These are phyloP conservation scores for Blepharisma japonicum DNA, from an alignment of 73 alveolate genomes.

Conservation along the genomic window DNA sequence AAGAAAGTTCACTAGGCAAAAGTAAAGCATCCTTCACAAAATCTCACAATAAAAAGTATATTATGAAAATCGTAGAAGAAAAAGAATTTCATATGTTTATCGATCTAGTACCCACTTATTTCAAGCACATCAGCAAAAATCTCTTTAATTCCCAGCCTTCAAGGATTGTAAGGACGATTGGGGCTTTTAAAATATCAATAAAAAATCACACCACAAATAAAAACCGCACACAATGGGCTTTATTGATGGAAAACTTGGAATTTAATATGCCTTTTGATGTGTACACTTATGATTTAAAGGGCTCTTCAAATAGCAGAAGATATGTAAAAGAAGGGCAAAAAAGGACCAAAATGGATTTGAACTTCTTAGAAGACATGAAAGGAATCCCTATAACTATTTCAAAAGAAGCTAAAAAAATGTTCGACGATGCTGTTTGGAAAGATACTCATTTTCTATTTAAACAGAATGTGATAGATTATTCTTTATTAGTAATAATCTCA, in stretches of 20 bases:
- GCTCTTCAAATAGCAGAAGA: conserved; percentile 18
- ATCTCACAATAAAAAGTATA: conserved; percentile 28
- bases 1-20: conserved; percentile 35
- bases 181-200: neutral
- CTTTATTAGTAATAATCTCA: conserved; percentile 56
- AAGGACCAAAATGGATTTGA: conserved; percentile 26
- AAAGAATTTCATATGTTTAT: conserved; percentile 50
- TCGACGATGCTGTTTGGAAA: conserved; percentile 46
- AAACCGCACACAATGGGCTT: neutral
- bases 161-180: neutral
- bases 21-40: conserved; percentile 39
- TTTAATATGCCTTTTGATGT: conserved; percentile 12
- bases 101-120: conserved; percentile 44
- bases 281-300: conserved; percentile 22
- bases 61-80: conserved; percentile 46
- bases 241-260: neutral
- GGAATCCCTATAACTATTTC: conserved; percentile 13
- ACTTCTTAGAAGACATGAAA: conserved; percentile 15
- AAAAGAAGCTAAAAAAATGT: conserved; percentile 20
- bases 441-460: conserved; percentile 72
- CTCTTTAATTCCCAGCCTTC: neutral
- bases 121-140: neutral
- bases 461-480: conserved; percentile 70
- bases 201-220: conserved; percentile 17
- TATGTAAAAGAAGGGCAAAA: neutral